Evolutionary conservation across 2,329 filamentous ascomycete species (phyloP), one percentile per base, ranked within the genome.

Genomic region (Cercospora zeae-maydis): DNA sequence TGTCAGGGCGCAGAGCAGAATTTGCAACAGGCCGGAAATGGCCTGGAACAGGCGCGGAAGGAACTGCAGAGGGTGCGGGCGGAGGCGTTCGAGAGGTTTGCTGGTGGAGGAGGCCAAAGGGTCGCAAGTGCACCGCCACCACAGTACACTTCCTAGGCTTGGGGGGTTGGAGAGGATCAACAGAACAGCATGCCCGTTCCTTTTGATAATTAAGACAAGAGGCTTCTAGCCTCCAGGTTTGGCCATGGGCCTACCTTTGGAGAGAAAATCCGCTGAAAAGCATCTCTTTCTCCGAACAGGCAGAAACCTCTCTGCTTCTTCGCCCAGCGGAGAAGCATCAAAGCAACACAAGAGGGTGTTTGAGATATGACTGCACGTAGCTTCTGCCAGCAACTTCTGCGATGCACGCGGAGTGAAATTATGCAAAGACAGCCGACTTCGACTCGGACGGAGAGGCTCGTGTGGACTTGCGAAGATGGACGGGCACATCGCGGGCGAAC

Each of bases 21-120:
- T 49, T 51, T 68, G 45, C 62, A 63, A 52, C 51, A 68, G 30
- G 72, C 69, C 4, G 57, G 45, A 0, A 54, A 36, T 10, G 59
- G 64, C 30, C 42, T 74, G 42, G 67, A 73, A 24, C 52, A 63
- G 4, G 67, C 67, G 19, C 67, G 72, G 27, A 42, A 39, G 45
- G 68, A 73, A 61, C 59, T 74, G 65, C 72, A 74, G 62, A 65
- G 66, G 19, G 68, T 74, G 37, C 66, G 72, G 49, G 71, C 68
- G 9, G 69, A 75, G 64, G 71, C 70, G 0, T 75, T 74, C 60
- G 67, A 68, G 62, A 67, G 60, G 27, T 39, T 72, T 39, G 65
- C 63, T 36, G 66, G 64, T 19, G 39, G 16, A 1, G 63, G 34
- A 13, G 54, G 42, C 47, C 31, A 16, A 33, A 47, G 21, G 19